A percentile compares a stretch with the other conserved stretches of the same genome.
Evolutionary conservation across 768 basidiomycete species (phyloP).

Genomic region (Auricularia auricula-judae): DNA sequence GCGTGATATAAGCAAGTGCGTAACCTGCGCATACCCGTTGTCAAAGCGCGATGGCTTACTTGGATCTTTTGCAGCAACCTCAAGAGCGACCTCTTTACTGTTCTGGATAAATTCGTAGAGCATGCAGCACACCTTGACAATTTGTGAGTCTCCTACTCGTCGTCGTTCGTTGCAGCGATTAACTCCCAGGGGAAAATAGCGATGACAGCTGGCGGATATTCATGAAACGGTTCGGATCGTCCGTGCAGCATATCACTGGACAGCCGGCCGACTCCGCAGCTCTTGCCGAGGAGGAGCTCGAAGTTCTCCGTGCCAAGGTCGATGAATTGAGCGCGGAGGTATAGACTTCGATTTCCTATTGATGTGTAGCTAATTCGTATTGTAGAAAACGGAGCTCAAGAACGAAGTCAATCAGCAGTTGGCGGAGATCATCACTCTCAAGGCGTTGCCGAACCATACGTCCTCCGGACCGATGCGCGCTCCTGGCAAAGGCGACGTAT

Average conservation of each 20-base stretch:
- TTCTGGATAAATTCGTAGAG: constrained; percentile 57
- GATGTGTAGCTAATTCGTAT: not conserved
- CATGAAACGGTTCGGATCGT: constrained; percentile 46
- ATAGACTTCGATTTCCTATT: constrained; percentile 6
- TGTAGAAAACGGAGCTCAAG: constrained; percentile 39
- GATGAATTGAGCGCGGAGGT: constrained; percentile 63
- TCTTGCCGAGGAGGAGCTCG: constrained; percentile 51
- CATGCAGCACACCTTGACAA: constrained; percentile 47
- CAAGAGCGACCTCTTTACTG: constrained; percentile 45
- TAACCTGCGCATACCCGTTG: constrained; percentile 5
- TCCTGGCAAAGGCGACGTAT: constrained; percentile 30
- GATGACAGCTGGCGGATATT: constrained; percentile 55
- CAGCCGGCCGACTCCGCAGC: constrained; percentile 36
- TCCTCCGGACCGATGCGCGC: constrained; percentile 27
- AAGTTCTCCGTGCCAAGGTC: constrained; percentile 44
- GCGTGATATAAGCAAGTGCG: constrained; percentile 50
- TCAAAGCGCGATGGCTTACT: not conserved
- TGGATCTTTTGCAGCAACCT: constrained; percentile 35
- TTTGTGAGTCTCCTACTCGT: constrained; percentile 39
- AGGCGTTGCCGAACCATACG: constrained; percentile 34
- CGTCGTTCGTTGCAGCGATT: constrained; percentile 1
- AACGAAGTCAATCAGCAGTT: constrained; percentile 48
- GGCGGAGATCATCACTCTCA: constrained; percentile 58
- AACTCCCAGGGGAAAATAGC: constrained; percentile 26
- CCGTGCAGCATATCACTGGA: constrained; percentile 58